These are phyloP conservation scores for Geotrichum siamense DNA, from an alignment of 1,139 yeast species.

Conservation along the genomic window DNA sequence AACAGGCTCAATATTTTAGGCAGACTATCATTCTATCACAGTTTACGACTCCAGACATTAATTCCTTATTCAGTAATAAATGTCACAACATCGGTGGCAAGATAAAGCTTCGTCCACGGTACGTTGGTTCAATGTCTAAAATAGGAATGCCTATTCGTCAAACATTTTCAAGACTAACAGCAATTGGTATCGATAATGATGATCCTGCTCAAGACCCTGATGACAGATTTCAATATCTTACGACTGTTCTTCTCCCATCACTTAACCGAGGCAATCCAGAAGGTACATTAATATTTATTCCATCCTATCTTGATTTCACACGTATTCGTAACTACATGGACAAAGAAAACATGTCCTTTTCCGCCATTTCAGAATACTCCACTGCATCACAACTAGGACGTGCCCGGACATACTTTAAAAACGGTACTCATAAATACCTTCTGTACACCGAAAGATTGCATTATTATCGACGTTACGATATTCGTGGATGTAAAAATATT, in stretches of 20 bases:
- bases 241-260: conserved; percentile 65
- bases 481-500: conserved; percentile 79
- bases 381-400: conserved; percentile 61
- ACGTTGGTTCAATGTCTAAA: conserved; percentile 37
- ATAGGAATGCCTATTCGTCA: conserved; percentile 59
- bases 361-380: conserved; percentile 71
- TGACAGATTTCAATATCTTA: conserved; percentile 70
- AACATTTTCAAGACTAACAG: conserved; percentile 46
- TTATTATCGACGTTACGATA: conserved; percentile 77
- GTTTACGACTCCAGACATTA: conserved; percentile 73
- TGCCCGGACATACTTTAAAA: conserved; percentile 58
- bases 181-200: conserved; percentile 19
- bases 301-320: conserved; percentile 81
- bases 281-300: conserved; percentile 75
- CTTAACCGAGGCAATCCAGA: conserved; percentile 53
- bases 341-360: conserved; percentile 45
- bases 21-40: conserved; percentile 74
- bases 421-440: conserved; percentile 61
- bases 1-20: conserved; percentile 63
- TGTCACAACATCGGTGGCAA: conserved; percentile 63
- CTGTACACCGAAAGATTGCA: conserved; percentile 90
- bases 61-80: conserved; percentile 51
- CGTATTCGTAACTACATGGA: conserved; percentile 67
- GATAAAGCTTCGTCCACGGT: conserved; percentile 37
- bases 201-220: conserved; percentile 58